phyloP scores from a whole-genome alignment of 345 rosid species.

The Citrus australasica region DNA sequence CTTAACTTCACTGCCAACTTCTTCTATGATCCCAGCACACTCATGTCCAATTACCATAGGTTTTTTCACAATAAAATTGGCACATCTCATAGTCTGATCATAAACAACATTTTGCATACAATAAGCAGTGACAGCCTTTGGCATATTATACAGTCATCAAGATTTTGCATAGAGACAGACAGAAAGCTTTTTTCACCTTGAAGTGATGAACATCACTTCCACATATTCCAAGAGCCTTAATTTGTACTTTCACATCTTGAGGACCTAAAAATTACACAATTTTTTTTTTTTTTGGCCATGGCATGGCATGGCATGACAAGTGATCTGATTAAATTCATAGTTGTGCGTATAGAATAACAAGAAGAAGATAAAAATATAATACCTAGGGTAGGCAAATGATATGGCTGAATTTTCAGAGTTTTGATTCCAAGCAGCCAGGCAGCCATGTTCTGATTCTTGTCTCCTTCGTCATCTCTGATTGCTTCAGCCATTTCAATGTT shows the following conservation, averaged over 20 bases:
- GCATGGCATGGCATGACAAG: too few species aligned
- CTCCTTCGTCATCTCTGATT: slow-evolving; percentile 18
- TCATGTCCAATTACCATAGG: slow-evolving; percentile 76
- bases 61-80: slow-evolving; percentile 57
- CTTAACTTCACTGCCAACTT: slow-evolving; percentile 52
- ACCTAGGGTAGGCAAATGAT: slow-evolving; percentile 56
- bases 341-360: background rate
- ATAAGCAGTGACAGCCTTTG: background rate
- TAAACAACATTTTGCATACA: background rate
- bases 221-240: slow-evolving; percentile 65
- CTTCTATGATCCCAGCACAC: slow-evolving; percentile 66
- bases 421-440: slow-evolving; percentile 60
- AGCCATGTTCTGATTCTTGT: slow-evolving; percentile 50
- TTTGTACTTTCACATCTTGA: slow-evolving; percentile 43
- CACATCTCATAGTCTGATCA: slow-evolving; percentile 57
- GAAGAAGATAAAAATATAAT: background rate
- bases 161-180: background rate
- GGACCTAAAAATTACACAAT: slow-evolving; percentile 31
- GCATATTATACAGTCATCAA: background rate
- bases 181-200: slow-evolving; percentile 32
- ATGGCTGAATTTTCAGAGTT: slow-evolving; percentile 52
- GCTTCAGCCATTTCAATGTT: slow-evolving; percentile 15
- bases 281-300: too few species aligned
- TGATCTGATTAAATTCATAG: background rate
- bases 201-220: slow-evolving; percentile 68